Percentiles rank a stretch among this genome's conserved stretches.
phyloP scores from a whole-genome alignment of 192 early-diverging fungal genomes.

The Coemansia guatemalensis region DNA sequence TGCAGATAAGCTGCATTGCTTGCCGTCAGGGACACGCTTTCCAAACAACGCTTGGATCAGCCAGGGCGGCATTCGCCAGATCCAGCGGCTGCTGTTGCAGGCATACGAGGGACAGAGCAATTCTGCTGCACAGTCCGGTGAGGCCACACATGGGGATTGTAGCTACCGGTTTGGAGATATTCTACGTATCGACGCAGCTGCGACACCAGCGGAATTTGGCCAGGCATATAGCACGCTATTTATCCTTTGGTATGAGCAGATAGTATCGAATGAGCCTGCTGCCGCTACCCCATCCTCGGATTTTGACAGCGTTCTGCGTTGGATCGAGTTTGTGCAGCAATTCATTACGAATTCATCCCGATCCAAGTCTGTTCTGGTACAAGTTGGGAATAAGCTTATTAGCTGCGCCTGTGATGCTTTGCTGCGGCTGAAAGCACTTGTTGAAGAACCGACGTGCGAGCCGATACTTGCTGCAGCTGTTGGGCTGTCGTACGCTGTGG shows the following conservation, averaged over 20 bases:
- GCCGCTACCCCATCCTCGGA: not conserved
- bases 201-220: conserved; percentile 29
- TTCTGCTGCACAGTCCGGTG: not conserved
- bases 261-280: not conserved
- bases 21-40: conserved; percentile 40
- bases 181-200: conserved; percentile 26
- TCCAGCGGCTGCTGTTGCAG: conserved; percentile 15
- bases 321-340: conserved; percentile 41
- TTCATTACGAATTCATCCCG: conserved; percentile 7
- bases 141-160: not conserved
- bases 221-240: conserved; percentile 42
- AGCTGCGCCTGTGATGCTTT: conserved; percentile 9
- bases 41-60: conserved; percentile 36
- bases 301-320: conserved; percentile 25
- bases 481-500: conserved; percentile 23
- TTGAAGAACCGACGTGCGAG: not conserved
- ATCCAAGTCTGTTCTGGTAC: conserved; percentile 17
- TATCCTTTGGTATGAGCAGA: conserved; percentile 31
- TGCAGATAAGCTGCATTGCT: not conserved
- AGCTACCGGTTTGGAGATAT: conserved; percentile 29
- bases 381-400: conserved; percentile 14
- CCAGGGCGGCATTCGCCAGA: conserved; percentile 32
- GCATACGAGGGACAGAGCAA: not conserved
- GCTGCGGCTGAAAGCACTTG: conserved; percentile 12
- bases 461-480: conserved; percentile 15